Base-by-base conservation (phyloP, 2,329 filamentous ascomycete genomes). In the Acephala macrosclerotiorum region DNA sequence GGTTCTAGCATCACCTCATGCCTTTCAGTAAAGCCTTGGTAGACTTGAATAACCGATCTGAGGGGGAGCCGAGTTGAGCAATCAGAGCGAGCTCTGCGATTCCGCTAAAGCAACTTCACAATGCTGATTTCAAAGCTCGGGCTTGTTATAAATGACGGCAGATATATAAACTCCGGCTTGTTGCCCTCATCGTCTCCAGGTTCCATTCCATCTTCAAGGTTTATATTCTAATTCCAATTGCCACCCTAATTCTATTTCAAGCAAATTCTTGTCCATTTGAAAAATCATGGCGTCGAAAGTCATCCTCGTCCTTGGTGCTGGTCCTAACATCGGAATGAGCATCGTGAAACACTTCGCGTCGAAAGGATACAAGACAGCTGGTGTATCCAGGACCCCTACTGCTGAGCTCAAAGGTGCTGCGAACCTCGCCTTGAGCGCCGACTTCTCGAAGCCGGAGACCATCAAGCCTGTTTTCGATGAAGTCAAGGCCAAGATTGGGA, bases 301-400 rank as follows among this genome's bases (percentile, higher is more conserved):
- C 6, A 49, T 49, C 45, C 76, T 82, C 58, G 78, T 83, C 66
- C 75, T 82, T 35, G 81, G 81, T 38, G 75, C 78, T 18, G 81
- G 81, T 1, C 68, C 78, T 11, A 81, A 79, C 60, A 71, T 82
- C 45, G 80, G 80, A 3, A 61, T 71, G 1, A 62, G 70, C 22
- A 72, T 79, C 11, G 76, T 78, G 5, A 66, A 73, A 16, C 68
- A 73, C 18, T 81, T 83, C 66, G 72, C 77, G 5, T 62, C 69
- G 3, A 79, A 80, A 56, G 80, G 80, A 56, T 83, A 80, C 73
- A 78, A 77, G 64, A 76, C 82, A 36, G 80, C 79, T 4, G 69
- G 79, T n/a, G 77, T 75, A 18, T 73, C 78, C 6, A 72, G 80
- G 29, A 68, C 58, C 20, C 58, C 71, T 7, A 72, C 71, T 2